Evolutionary conservation across 2,329 filamentous ascomycete species (phyloP), one percentile per base, ranked within the genome.

Genomic region (Lecanoromycetidae sp.): DNA sequence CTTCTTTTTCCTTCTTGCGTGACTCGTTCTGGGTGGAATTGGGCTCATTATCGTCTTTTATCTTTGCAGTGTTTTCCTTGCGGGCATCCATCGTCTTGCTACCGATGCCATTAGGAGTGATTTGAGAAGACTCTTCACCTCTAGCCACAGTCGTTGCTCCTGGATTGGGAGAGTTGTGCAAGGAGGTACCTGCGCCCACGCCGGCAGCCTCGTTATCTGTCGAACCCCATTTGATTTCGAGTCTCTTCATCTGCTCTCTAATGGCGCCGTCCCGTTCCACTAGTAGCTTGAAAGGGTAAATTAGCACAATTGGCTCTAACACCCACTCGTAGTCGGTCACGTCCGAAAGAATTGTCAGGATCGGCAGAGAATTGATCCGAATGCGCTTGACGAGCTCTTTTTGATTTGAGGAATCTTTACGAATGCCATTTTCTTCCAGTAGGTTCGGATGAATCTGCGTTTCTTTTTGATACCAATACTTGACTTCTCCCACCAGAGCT

Each of bases 171-270:
- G n/a, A n/a, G n/a, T n/a, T n/a, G n/a, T n/a, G n/a, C n/a, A n/a
- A n/a, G 9, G 15, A 13, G 23, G 15, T 15, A 17, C 13, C 17
- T 15, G 10, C 9, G 6, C 5, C 13, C 17, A n/a, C 30, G 13
- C 3, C 12, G 26, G 19, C 26, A 32, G 10, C 20, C 12, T 32
- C 27, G n/a, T 22, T 8, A 5, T 9, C 39, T 7, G 5, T 17
- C 19, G 19, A 15, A 4, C n/a, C 29, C 35, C 37, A 48, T 6
- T 48, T 46, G n/a, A n/a, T 15, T 25, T 52, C 43, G 17, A 52
- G 43, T 17, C 8, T 41, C 3, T 23, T 19, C 15, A 46, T 22
- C 2, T 0, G 10, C 7, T 23, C 42, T 13, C 22, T 15, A 13
- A 49, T 41, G 5, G 33, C 20, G 9, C n/a, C 20, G 7, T 46